Evolutionary conservation across 257 asterid genomes (phyloP).

Genomic region (Marsdenia floribunda): DNA sequence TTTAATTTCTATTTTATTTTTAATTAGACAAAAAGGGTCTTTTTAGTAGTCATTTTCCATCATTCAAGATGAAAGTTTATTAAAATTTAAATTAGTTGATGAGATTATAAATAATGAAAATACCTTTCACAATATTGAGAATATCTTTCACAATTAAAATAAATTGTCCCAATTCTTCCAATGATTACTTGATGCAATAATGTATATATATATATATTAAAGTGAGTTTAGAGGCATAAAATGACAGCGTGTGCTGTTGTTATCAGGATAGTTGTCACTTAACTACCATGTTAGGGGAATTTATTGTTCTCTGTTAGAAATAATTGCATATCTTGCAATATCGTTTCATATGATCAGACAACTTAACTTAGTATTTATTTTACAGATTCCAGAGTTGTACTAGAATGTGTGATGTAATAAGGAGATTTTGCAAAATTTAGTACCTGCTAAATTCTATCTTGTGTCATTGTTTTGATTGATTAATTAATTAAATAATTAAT

Average conservation of each 20-base stretch:
- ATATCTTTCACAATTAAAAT: no score
- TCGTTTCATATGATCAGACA: not conserved
- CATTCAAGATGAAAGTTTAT: no score
- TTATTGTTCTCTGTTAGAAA: not conserved
- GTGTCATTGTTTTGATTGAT: slow-evolving; percentile 5
- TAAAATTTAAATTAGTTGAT: no score
- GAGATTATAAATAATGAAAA: no score
- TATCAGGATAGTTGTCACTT: not conserved
- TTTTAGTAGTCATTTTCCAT: no score
- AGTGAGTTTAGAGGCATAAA: not conserved
- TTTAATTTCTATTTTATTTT: no score
- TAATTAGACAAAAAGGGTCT: no score
- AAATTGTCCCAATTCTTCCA: no score
- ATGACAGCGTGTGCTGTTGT: not conserved
- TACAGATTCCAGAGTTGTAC: not conserved
- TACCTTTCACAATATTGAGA: no score
- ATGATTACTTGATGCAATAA: not conserved
- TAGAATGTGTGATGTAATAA: not conserved
- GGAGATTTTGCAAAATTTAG: not conserved
- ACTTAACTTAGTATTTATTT: not conserved
- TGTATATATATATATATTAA: no score
- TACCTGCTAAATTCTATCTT: not conserved
- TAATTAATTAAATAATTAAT: not conserved
- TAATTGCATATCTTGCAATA: not conserved
- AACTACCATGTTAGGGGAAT: not conserved